Conservation (phyloP, 1,284 basidiomycete species). For the Papiliotrema terrestris region DNA sequence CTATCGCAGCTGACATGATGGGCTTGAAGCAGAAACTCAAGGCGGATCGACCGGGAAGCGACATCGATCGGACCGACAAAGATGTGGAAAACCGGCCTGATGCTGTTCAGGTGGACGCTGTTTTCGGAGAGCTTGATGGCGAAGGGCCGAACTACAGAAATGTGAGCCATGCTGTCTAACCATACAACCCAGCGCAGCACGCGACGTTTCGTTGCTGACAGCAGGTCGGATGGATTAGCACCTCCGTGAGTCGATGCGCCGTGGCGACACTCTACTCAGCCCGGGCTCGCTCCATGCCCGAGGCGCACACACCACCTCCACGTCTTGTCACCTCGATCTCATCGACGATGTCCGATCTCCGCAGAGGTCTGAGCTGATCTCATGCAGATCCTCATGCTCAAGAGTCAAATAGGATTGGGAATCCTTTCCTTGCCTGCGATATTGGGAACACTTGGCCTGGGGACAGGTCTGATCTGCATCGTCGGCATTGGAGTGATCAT, state of each 20-base stretch:
- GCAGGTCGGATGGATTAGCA: conserved; percentile 31
- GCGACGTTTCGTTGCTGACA: neutral
- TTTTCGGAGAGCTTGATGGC: conserved; percentile 37
- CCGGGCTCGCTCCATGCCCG: no score
- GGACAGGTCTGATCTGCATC: conserved; percentile 38
- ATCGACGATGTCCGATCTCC: no score
- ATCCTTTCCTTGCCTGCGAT: conserved; percentile 33
- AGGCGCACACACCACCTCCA: no score
- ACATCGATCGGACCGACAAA: neutral
- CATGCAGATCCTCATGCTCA: conserved; percentile 20
- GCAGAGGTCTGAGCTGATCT: no score
- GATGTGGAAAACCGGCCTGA: neutral
- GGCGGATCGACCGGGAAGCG: no score
- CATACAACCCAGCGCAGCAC: no score
- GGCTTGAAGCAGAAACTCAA: no score
- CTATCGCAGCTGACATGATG: no score
- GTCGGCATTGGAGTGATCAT: conserved; percentile 37
- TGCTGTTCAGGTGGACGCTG: conserved; percentile 25
- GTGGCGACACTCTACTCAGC: no score
- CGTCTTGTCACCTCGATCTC: no score
- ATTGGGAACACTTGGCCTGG: conserved; percentile 29
- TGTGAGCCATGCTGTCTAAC: neutral
- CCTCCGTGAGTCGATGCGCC: conserved; percentile 24
- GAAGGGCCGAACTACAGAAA: conserved; percentile 38
- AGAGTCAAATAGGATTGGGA: conserved; percentile 43